A percentile compares a stretch with the other conserved stretches of the same genome.
Conservation (phyloP, 1,284 basidiomycete genomes). For the Cryptococcus amylolentus region DNA sequence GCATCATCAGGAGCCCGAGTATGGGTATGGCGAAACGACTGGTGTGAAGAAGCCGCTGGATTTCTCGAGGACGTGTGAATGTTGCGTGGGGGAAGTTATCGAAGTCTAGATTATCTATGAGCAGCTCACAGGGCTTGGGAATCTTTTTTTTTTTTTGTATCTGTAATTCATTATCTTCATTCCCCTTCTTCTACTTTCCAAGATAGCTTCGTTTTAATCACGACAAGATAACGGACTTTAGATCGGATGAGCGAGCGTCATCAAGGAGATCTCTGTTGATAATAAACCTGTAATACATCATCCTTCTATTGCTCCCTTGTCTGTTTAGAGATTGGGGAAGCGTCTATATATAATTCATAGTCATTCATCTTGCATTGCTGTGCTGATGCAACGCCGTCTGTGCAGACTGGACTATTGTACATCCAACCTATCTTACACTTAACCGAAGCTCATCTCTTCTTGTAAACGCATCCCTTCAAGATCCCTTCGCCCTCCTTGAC, state of each 20-base stretch:
- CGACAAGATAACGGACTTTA: not conserved
- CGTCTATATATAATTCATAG: not conserved
- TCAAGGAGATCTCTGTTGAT: not conserved
- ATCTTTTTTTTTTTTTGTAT: too few species aligned
- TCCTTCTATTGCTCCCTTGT: too few species aligned
- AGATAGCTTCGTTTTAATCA: not conserved
- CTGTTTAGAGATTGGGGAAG: not conserved
- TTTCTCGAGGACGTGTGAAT: constrained; percentile 10
- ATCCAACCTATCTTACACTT: not conserved
- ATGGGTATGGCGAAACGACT: too few species aligned
- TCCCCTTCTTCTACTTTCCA: not conserved
- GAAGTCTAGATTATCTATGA: not conserved
- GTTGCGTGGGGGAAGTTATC: constrained; percentile 12
- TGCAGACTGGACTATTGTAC: not conserved
- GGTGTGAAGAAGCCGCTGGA: constrained; percentile 1
- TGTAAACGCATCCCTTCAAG: constrained; percentile 95
- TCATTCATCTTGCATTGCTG: not conserved
- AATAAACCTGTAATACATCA: too few species aligned
- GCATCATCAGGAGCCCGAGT: too few species aligned
- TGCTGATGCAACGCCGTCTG: not conserved
- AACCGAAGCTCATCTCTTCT: constrained; percentile 63
- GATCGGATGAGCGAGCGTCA: not conserved
- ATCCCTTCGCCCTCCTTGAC: constrained; percentile 59
- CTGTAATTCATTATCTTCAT: too few species aligned
- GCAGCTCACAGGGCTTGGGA: too few species aligned